Percentiles rank a stretch among this genome's conserved stretches.
Conservation (phyloP, 73 alveolate genomes). For the Paramecium octaurelia region DNA sequence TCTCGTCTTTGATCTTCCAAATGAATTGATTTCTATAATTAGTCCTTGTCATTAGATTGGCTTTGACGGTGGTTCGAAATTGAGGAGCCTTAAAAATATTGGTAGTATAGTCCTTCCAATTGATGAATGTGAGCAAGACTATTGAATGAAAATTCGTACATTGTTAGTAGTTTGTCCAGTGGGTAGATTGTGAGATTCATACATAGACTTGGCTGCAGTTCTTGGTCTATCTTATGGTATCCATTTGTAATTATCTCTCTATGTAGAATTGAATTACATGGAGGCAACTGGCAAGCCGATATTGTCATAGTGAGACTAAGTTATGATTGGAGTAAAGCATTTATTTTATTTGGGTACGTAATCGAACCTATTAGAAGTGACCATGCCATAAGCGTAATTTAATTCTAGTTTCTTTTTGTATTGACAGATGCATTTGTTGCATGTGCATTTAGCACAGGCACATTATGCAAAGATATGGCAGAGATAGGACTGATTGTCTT, state of each 20-base stretch:
- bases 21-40: not conserved
- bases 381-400: slow-evolving; percentile 4
- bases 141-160: not conserved
- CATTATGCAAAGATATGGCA: slow-evolving; percentile 42
- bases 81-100: slow-evolving; percentile 31
- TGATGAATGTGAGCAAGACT: slow-evolving; percentile 25
- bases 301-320: not conserved
- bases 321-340: not conserved
- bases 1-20: not conserved
- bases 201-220: not conserved
- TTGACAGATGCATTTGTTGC: slow-evolving; percentile 3
- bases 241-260: slow-evolving; percentile 23
- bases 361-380: slow-evolving; percentile 2
- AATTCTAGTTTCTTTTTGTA: not conserved
- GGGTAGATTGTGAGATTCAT: not conserved
- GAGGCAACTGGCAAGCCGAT: not conserved
- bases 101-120: slow-evolving; percentile 21
- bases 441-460: slow-evolving; percentile 49
- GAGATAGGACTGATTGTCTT: not conserved
- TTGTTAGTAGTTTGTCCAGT: slow-evolving; percentile 8
- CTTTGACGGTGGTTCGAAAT: not conserved
- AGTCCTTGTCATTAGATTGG: not conserved
- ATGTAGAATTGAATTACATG: not conserved
- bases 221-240: not conserved
- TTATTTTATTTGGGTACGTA: not conserved